phyloP scores from a whole-genome alignment of 306 rosid species.

The Mimosa pudica region DNA sequence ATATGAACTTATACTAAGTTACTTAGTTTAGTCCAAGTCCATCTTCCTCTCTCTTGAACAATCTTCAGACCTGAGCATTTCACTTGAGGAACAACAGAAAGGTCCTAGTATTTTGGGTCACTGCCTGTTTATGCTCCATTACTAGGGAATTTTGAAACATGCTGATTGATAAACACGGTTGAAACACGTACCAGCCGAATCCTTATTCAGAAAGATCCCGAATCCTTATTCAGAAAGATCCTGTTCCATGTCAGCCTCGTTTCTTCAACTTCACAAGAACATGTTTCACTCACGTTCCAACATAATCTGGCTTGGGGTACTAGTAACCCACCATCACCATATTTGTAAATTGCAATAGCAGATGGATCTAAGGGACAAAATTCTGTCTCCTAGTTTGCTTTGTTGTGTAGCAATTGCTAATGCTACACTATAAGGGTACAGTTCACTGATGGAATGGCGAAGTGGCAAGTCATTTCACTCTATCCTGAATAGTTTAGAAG shows the following conservation, averaged over 20 bases:
- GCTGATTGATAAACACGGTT: slow-evolving; percentile 15
- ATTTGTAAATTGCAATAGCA: neutral
- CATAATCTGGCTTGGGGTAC: neutral
- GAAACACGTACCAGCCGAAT: slow-evolving; percentile 11
- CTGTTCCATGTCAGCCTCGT: neutral
- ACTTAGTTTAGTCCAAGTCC: too few species aligned
- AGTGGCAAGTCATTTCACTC: slow-evolving; percentile 23
- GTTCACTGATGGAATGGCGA: slow-evolving; percentile 10
- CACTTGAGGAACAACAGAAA: slow-evolving; percentile 9
- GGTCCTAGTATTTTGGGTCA: neutral
- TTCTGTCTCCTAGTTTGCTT: neutral
- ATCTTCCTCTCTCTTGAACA: too few species aligned
- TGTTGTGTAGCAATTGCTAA: neutral
- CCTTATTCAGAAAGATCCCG: neutral
- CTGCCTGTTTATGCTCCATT: neutral
- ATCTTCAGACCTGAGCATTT: neutral
- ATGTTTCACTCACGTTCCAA: neutral
- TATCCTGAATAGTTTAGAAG: slow-evolving; percentile 24
- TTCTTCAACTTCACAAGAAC: neutral
- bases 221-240: neutral
- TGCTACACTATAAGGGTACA: neutral
- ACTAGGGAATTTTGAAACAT: neutral
- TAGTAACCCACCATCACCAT: neutral
- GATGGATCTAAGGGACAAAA: neutral
- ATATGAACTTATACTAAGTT: neutral